These are phyloP conservation scores for Patellaria atrata DNA, from an alignment of 495 filamentous ascomycete genomes.

Conservation along the genomic window DNA sequence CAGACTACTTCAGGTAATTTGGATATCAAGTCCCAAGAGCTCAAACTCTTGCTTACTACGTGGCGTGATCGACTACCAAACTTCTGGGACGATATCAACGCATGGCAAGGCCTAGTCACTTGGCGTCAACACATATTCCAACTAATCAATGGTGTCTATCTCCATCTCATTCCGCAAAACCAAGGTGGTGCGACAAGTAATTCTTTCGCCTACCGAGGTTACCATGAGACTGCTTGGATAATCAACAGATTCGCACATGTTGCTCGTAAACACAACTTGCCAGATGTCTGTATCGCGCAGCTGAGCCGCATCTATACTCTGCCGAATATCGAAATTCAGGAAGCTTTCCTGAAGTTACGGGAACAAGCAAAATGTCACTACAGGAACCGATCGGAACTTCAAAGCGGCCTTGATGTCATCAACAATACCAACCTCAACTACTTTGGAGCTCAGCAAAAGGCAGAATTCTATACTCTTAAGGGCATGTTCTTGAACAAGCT, in stretches of 20 bases:
- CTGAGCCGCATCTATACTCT: constrained; percentile 95
- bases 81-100: constrained; percentile 98
- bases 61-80: constrained; percentile 96
- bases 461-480: constrained; percentile 97
- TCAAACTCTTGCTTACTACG: constrained; percentile 84
- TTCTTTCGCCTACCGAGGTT: constrained; percentile 91
- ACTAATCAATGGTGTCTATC: constrained; percentile 87
- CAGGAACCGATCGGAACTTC: constrained; percentile 82
- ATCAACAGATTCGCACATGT: constrained; percentile 99
- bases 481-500: constrained; percentile 98
- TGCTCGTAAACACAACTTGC: constrained; percentile 88
- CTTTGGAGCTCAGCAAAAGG: constrained; percentile 89
- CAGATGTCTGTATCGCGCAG: constrained; percentile 93
- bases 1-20: constrained; percentile 74
- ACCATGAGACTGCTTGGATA: constrained; percentile 98
- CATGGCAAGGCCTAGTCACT: constrained; percentile 96
- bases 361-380: constrained; percentile 99
- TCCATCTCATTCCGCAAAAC: constrained; percentile 68
- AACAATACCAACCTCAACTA: constrained; percentile 99
- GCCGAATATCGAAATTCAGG: constrained; percentile 98
- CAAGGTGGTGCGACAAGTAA: constrained; percentile 64
- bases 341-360: constrained; percentile 91
- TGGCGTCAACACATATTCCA: constrained; percentile 99
- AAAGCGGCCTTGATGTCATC: constrained; percentile 88
- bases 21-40: constrained; percentile 84